Base-by-base conservation (phyloP, 2,329 filamentous ascomycete species). In the Lasiodiplodia sp. region DNA sequence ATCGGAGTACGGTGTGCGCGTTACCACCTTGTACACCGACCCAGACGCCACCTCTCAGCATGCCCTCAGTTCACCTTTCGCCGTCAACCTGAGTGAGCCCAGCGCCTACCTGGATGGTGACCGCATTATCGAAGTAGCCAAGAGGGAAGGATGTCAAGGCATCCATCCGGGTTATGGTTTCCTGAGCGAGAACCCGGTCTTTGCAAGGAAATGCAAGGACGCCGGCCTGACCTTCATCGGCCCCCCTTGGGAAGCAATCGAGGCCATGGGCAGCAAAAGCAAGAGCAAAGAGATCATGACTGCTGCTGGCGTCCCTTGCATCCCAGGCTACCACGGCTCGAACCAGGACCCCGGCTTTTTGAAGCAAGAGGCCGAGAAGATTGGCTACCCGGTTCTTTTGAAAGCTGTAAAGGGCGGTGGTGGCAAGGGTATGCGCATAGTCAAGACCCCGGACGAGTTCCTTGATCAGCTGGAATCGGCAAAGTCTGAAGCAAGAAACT, bases 161-260 rank as follows among this genome's bases (percentile, higher is more conserved):
- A 91, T 99, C 73, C 96, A 99, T 80, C 96, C 96, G 0, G 96
- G 96, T 28, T 99, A 99, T 82, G 96, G 96, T 53, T 99, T 91
- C 78, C 83, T 98, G 72, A 96, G 92, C 71, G 96, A 99, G 82
- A 99, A 99, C 80, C 90, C 95, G 8, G 88, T 86, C 6, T 99
- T 99, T 78, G 96, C 96, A 3, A 89, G 89, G 74, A 90, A 92
- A 78, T 98, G 95, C 78, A 91, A 92, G 74, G 90, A 96, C 74
- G 94, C 94, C 55, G 96, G 96, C 12, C 87, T 99, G 71, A 90
- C 95, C 67, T 99, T 99, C 78, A 96, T 99, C 74, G 96, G 96
- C 0, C 96, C 96, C 1, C 94, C 96, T 3, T 88, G 83, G 79
- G 85, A 91, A 69, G 93, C 94, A 2, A 90, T 91, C 68, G 88